Evolutionary conservation across 2,329 filamentous ascomycete genomes (phyloP), one percentile per base, ranked within the genome.

Genomic region (Fonsecaea nubica): DNA sequence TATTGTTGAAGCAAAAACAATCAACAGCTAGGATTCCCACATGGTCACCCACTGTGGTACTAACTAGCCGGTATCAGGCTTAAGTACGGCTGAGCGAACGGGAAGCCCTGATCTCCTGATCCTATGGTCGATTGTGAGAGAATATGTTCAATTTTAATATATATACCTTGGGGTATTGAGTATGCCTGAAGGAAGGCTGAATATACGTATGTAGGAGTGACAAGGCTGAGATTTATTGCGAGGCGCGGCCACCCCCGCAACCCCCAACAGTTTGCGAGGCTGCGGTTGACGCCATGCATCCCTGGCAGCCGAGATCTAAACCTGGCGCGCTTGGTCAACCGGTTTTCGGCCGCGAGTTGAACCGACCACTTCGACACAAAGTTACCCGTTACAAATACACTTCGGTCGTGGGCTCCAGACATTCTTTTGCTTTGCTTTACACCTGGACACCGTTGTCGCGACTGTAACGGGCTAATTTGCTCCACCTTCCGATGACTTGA

Each of bases 81-180:
- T 69, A 65, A 66, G 67, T 68, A 58, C 65, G 56, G 67, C 67
- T 69, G 63, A 70, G 67, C 68, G 64, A 64, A 70, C 68, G 68
- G 67, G 68, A 69, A 67, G 63, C 67, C 45, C 68, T 66, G 67
- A 67, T 58, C 42, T 70, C 64, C 59, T 55, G 50, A 62, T 53
- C 60, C 67, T 70, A 33, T 70, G 68, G 68, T 69, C 68, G 68
- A 68, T 70, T 69, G 68, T 57, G 12, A 33, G 15, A 45, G 40
- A 18, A 18, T 18, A n/a, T 45, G 6, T 6, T 45, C 40, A 18
- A 18, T 5, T 18, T 8, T 6, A 18, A 18, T 8, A 1, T 6
- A 45, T 45, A 45, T 42, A n/a, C 15, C 35, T 4, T 38, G 5
- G 3, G 4, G 6, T 32, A 4, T 4, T 32, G 5, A 32, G 6